Base-by-base conservation (phyloP, 2,329 filamentous ascomycete genomes). In the Botrytis cinerea region DNA sequence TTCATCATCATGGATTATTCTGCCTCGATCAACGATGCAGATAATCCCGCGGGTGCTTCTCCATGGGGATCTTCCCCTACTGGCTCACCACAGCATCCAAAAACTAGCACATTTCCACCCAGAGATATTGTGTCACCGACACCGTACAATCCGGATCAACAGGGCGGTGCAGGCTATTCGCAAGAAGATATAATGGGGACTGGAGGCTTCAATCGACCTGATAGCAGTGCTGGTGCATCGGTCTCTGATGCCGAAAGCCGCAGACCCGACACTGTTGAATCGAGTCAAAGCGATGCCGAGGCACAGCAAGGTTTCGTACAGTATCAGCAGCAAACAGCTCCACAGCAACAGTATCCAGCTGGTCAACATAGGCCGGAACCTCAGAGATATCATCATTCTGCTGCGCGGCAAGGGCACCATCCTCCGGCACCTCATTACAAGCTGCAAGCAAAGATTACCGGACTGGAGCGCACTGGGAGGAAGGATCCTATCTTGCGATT, bases 401-500 rank as follows among this genome's bases (percentile, higher is more conserved):
- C 73, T 45, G 73, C 72, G 70, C 76, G 83, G 71, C 80, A 83
- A 72, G 83, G 82, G 64, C 60, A 71, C 38, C 46, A 71, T 43
- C 78, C 82, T 54, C 84, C 88, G 61, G 87, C 89, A 72, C 91
- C 93, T 43, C 89, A 92, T 75, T 95, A 93, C 83, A 95, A 93
- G 83, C 88, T 99, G 54, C 94, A 97, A 81, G 94, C 93, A 63
- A 99, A 98, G 85, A 94, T 99, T 76, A 98, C 95, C 0, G 94
- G 93, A 2, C 85, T 99, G 66, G 96, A 99, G 84, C 88, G 96
- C 74, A 96, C 93, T 6, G 95, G 95, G 75, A 94, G 97, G 83
- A 99, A 98, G 83, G 96, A 99, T 80, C 94, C 95, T 0, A 94
- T 98, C 77, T 84, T 99, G 75, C 90, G 94, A 78, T 99, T 99